A percentile compares a stretch with the other conserved stretches of the same genome.
These are phyloP conservation scores for Mucor mucedo DNA, from an alignment of 371 early-diverging fungal genomes.

Conservation along the genomic window DNA sequence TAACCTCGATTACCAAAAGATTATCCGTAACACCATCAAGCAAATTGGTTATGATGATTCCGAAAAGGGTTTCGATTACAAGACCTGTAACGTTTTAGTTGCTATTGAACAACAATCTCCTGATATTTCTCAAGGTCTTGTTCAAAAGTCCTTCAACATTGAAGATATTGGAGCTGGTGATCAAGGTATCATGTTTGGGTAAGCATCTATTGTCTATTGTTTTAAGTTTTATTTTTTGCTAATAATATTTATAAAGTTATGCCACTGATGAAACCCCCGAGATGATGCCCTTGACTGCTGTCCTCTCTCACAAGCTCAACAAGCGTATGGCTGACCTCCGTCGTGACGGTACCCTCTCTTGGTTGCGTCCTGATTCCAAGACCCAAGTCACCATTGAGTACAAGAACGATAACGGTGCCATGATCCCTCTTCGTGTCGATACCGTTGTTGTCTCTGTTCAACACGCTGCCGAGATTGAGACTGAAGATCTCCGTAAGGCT, in stretches of 20 bases:
- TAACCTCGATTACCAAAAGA: conserved; percentile 95
- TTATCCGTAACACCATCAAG: conserved; percentile 97
- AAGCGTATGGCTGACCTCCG: conserved; percentile 94
- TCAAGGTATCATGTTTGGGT: conserved; percentile 95
- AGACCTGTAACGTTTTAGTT: conserved; percentile 98
- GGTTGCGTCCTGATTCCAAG: conserved; percentile 99
- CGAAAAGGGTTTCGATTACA: conserved; percentile 98
- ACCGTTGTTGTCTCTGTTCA: conserved; percentile 99
- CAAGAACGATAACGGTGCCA: conserved; percentile 91
- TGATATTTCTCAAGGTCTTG: conserved; percentile 97
- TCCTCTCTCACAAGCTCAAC: conserved; percentile 98
- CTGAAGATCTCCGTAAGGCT: conserved; percentile 85
- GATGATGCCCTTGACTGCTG: conserved; percentile 97
- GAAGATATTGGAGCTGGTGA: conserved; percentile 99
- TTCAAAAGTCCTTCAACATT: conserved; percentile 86
- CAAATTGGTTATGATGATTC: conserved; percentile 98
- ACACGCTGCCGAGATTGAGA: conserved; percentile 90
- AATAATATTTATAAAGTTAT: conserved; percentile 46
- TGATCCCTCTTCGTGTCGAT: conserved; percentile 96
- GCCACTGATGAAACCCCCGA: conserved; percentile 99
- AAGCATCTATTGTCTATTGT: background rate
- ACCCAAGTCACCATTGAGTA: conserved; percentile 99
- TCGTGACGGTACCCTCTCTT: conserved; percentile 87
- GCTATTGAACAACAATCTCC: conserved; percentile 99
- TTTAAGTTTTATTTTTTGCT: too few species aligned